Evolutionary conservation across 768 basidiomycete species (phyloP), one percentile per base, ranked within the genome.

Genomic region (Pleurotus pulmonarius): DNA sequence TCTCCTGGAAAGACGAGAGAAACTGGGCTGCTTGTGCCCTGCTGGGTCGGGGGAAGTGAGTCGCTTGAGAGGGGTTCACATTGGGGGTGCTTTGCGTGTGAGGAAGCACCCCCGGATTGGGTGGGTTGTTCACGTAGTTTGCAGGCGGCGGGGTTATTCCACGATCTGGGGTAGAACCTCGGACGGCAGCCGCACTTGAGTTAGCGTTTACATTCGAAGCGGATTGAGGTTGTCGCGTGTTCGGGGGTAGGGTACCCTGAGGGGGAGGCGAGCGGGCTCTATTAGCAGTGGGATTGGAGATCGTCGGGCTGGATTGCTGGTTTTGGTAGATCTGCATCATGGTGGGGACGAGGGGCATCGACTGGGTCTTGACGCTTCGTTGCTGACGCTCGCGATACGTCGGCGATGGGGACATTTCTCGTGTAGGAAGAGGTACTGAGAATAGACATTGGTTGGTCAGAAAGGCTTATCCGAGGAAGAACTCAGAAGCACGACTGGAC

Each of bases 271-370:
- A 78, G 18, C 70, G 65, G 18, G 73, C 49, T 8, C 29, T 34
- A 9, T 34, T 34, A 34, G 9, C 29, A 7, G 59, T 56, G 56
- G 72, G 61, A 64, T 67, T 63, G 56, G 81, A 60, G 65, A 77
- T 64, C 54, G 78, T 72, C 4, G 83, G 79, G 60, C 76, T 75
- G 46, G 77, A 70, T 51, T 82, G 81, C 25, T 76, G 71, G 60
- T 62, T 52, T 60, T 72, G 70, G 38, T 59, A 61, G 59, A 84
- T 70, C 60, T 83, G 81, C 65, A 79, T 72, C 48, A 83, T 76
- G 18, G 75, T 73, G 22, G 86, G 83, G 4, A 84, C 82, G 65
- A 82, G 70, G 56, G 86, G 83, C 74, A 87, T 75, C 0, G 86
- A 84, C 59, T 83, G 80, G 1, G 83, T 64, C 62, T 87, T 87